These are phyloP conservation scores for Glomus cerebriforme DNA, from an alignment of 192 early-diverging fungal genomes.

Conservation along the genomic window DNA sequence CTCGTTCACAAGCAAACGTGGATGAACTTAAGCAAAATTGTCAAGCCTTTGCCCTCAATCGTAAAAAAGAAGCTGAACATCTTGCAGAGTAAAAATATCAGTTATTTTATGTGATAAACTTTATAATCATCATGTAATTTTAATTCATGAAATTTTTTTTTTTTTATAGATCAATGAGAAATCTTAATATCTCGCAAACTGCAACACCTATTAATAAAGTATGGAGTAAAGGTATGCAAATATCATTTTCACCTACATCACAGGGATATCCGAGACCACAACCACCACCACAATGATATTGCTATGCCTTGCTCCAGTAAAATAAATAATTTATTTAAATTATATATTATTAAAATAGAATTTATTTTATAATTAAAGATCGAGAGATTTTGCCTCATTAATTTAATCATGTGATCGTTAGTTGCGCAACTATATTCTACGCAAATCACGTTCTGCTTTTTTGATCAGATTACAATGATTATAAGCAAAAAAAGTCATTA, in stretches of 20 bases:
- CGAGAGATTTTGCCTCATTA: no score
- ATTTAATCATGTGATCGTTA: no score
- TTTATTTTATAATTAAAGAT: no score
- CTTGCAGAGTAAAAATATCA: not conserved
- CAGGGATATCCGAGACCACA: not conserved
- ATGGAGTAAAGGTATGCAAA: conserved; percentile 4
- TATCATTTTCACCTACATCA: conserved; percentile 8
- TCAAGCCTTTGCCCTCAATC: not conserved
- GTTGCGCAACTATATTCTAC: no score
- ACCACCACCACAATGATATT: not conserved
- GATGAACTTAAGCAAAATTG: conserved; percentile 10
- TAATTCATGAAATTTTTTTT: not conserved
- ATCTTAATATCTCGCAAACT: conserved; percentile 3
- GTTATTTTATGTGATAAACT: not conserved
- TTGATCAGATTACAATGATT: no score
- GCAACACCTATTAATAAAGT: not conserved
- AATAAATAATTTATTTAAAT: no score
- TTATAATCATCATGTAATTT: not conserved
- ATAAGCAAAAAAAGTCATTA: no score
- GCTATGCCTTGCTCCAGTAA: no score
- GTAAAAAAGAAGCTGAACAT: not conserved
- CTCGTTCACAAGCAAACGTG: not conserved
- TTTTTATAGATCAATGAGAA: not conserved
- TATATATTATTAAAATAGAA: no score
- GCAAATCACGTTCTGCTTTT: no score